Conservation (phyloP, 2,329 filamentous ascomycete species). For the Hypoxylon sp. region DNA sequence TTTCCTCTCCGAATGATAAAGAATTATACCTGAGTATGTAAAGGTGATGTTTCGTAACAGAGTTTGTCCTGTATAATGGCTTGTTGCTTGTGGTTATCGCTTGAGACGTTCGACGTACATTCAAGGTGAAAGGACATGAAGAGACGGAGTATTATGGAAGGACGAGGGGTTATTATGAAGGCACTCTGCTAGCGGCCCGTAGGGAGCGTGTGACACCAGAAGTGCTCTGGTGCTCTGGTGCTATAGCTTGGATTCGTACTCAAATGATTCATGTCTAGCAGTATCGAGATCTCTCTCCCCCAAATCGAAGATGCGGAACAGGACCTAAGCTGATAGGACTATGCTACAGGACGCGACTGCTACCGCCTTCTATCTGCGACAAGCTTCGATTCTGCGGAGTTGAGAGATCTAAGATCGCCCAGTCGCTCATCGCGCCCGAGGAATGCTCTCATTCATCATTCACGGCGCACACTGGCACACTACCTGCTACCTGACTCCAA, state of each 20-base stretch:
- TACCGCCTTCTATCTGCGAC: slow-evolving; percentile 12
- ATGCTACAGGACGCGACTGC: background rate
- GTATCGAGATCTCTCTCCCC: slow-evolving; percentile 34
- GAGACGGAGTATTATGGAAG: slow-evolving; percentile 8
- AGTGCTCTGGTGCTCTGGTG: slow-evolving; percentile 13
- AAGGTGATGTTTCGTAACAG: slow-evolving; percentile 9
- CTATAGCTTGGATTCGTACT: background rate
- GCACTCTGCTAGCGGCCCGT: too few species aligned
- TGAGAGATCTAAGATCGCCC: slow-evolving; percentile 37
- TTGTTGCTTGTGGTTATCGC: slow-evolving; percentile 14
- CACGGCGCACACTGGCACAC: slow-evolving; percentile 37
- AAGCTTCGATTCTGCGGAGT: slow-evolving; percentile 25
- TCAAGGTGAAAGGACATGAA: slow-evolving; percentile 3
- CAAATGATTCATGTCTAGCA: slow-evolving; percentile 31
- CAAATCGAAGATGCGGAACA: slow-evolving; percentile 23
- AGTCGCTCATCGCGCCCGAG: background rate
- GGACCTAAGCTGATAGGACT: slow-evolving; percentile 23
- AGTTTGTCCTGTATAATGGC: slow-evolving; percentile 29
- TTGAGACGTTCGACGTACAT: slow-evolving; percentile 24
- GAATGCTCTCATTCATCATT: slow-evolving; percentile 34
- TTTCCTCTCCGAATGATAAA: background rate
- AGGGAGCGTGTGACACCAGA: background rate
- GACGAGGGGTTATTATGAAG: slow-evolving; percentile 5
- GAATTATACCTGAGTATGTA: slow-evolving; percentile 5
- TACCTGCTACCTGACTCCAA: slow-evolving; percentile 1